Base-by-base conservation (phyloP, 306 rosid species). In the Ziziphus jujuba region DNA sequence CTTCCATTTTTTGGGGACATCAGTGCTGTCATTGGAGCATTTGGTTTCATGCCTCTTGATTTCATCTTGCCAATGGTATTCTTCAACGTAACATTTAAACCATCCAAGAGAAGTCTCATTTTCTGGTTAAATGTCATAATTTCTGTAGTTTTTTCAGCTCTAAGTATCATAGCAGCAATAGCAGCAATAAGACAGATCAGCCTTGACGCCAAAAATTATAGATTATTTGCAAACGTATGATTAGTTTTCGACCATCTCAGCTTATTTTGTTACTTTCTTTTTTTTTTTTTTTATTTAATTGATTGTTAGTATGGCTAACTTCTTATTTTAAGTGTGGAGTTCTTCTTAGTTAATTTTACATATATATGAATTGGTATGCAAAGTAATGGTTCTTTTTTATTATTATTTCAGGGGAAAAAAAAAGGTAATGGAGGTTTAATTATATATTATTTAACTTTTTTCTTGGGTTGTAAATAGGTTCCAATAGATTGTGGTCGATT, bases 1-100 rank as follows among this genome's bases (percentile, higher is more conserved):
- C 84, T 89, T 76, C 98, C 96, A 34, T 89, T 92, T 71, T 92
- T 89, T 33, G 95, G 91, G 21, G 92, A 92, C 75, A 78, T 87
- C 52, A 87, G 80, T 67, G 75, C 87, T 0, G 78, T 92, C 1
- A 85, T 92, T 3, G 92, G 98, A 64, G 96, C 98, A 31, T 87
- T 92, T 65, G 95, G 96, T 9, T 87, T 87, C 63, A 85, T 87
- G 9, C 97, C 97, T 50, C 92, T 89, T 11, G 98, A 89, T 67
- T 92, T 89, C 69, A 74, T 87, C 22, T 77, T 89, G 64, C 98
- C 96, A 3, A 70, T 71, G 38, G 34, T 89, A 44, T 77, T 92
- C 74, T 87, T 68, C 85, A 86, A 89, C 79, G 60, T 82, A 66
- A 89, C 98, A 38, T 88, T 87, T 56, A 87, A 84, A 65, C 98